These are phyloP conservation scores for Monosporozyma servazzii DNA, from an alignment of 805 yeast species.

Conservation along the genomic window DNA sequence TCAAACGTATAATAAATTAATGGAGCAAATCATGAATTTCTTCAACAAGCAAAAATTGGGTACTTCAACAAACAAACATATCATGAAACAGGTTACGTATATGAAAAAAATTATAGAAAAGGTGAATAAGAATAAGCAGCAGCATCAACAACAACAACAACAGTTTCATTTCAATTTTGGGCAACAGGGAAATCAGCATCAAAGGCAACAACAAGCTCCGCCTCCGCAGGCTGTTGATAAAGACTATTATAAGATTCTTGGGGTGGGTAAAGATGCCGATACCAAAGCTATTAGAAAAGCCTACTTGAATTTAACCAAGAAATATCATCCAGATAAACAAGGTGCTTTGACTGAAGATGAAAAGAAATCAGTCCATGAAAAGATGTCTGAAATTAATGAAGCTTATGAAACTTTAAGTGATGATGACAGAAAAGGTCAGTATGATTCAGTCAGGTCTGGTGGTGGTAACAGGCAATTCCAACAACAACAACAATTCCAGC, in stretches of 20 bases:
- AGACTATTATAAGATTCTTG: slow-evolving; percentile 76
- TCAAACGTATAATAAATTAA: slow-evolving; percentile 3
- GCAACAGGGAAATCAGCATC: slow-evolving; percentile 28
- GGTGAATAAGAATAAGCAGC: slow-evolving; percentile 22
- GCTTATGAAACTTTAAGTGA: slow-evolving; percentile 83
- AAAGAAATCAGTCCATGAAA: slow-evolving; percentile 61
- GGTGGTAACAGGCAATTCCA: slow-evolving; percentile 4
- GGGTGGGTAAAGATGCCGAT: slow-evolving; percentile 56
- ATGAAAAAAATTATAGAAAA: slow-evolving; percentile 21
- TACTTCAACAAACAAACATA: slow-evolving; percentile 11
- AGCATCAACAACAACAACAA: slow-evolving; percentile 40
- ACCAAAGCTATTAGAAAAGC: slow-evolving; percentile 70
- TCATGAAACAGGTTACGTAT: slow-evolving; percentile 27
- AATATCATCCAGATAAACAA: slow-evolving; percentile 89
- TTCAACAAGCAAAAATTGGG: slow-evolving; percentile 15
- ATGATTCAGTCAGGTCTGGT: slow-evolving; percentile 41
- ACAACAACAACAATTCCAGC: slow-evolving; percentile 3
- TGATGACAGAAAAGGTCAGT: slow-evolving; percentile 51
- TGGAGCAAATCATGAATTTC: slow-evolving; percentile 17
- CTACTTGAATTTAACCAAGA: slow-evolving; percentile 65
- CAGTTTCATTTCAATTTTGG: slow-evolving; percentile 29
- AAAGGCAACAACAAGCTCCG: slow-evolving; percentile 31
- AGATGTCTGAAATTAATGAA: slow-evolving; percentile 86
- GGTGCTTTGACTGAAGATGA: slow-evolving; percentile 49
- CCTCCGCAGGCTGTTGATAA: slow-evolving; percentile 32